Evolutionary conservation across 2,329 filamentous ascomycete genomes (phyloP), one percentile per base, ranked within the genome.

Genomic region (Alternaria angustiovoidea): DNA sequence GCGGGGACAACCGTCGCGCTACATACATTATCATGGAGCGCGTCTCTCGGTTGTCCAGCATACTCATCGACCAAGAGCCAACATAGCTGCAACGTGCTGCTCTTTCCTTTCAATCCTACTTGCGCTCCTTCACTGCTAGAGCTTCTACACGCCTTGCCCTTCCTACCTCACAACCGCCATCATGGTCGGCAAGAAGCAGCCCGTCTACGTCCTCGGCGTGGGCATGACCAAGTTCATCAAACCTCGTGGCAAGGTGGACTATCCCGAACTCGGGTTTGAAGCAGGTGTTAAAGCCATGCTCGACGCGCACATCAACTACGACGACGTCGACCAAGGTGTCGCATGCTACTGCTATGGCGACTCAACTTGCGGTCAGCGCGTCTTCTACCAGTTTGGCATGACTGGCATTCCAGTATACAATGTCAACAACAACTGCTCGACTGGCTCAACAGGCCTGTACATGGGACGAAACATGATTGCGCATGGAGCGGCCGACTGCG

Each of bases 161-260:
- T 53, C 18, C 38, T 51, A 51, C 51, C 16, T 32, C 51, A 48
- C 62, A 60, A 57, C 48, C 64, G 63, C 62, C 74, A 83, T 52
- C 62, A 86, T 87, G 84, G 81, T 79, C 66, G 82, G 68, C 57
- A 67, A 83, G 69, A 84, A 85, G 68, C 81, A 83, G 64, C 85
- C 85, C 70, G 85, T 85, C 84, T 98, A 98, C 85, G 92, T 98
- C 76, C 88, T 98, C 62, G 94, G 94, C 83, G 95, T 98, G 70
- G 94, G 94, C 83, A 95, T 98, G 92, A 98, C 94, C 82, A 96
- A 96, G 82, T 98, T 98, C 87, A 94, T 97, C 87, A 97, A 97
- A 84, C 94, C 94, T 42, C 88, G 94, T 57, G 92, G 93, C 77
- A 94, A 94, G 78, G 91, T 96, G 67, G 93, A 97, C 82, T 97